A percentile compares a stretch with the other conserved stretches of the same genome.
These are phyloP conservation scores for Zygoascus bituminiphila DNA, from an alignment of 805 yeast species.

Conservation along the genomic window DNA sequence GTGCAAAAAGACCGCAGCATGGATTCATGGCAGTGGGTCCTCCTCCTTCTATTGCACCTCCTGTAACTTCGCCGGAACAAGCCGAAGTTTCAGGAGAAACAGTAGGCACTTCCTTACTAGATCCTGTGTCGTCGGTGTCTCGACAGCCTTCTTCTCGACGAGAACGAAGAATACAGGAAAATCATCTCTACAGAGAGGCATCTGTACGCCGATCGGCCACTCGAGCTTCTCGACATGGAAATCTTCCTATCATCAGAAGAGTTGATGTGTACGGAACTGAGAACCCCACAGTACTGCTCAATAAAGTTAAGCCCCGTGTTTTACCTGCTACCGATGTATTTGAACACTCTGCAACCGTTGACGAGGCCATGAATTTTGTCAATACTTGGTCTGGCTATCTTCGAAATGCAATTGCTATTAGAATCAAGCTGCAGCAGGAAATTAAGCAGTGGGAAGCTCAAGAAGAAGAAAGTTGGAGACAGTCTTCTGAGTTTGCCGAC, in stretches of 20 bases:
- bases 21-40: not conserved
- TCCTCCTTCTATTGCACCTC: not conserved
- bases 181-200: not conserved
- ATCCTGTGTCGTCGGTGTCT: not conserved
- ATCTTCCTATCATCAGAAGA: conserved; percentile 8
- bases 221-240: not conserved
- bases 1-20: not conserved
- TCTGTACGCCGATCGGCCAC: conserved; percentile 4
- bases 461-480: conserved; percentile 15
- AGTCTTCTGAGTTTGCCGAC: not conserved
- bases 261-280: conserved; percentile 9
- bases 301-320: not conserved
- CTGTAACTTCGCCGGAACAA: not conserved
- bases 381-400: conserved; percentile 27
- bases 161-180: not conserved
- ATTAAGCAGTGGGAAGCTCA: conserved; percentile 16
- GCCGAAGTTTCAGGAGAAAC: not conserved
- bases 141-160: not conserved
- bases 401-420: conserved; percentile 25
- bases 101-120: not conserved
- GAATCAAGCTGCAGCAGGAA: conserved; percentile 23
- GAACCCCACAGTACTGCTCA: conserved; percentile 2
- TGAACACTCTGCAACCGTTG: conserved; percentile 14
- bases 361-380: conserved; percentile 25
- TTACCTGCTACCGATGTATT: conserved; percentile 2